Percentiles rank a stretch among this genome's conserved stretches.
phyloP scores from a whole-genome alignment of 768 basidiomycete species.

The Holtermannia corniformis region DNA sequence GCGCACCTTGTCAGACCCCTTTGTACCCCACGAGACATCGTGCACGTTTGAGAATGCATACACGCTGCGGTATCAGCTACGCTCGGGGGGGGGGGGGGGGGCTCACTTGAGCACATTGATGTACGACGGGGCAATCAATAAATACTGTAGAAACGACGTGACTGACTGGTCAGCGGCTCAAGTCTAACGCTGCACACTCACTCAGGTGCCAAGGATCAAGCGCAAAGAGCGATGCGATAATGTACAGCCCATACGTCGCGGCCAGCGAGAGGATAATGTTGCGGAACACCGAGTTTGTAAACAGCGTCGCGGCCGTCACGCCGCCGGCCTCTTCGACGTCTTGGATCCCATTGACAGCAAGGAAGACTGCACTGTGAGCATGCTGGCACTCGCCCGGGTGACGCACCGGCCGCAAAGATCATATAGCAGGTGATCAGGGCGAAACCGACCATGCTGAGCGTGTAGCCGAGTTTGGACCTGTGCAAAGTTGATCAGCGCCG shows the following conservation, averaged over 20 bases:
- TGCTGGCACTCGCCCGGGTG: constrained; percentile 10
- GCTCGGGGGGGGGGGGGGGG: constrained; percentile 48
- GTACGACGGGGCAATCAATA: constrained; percentile 74
- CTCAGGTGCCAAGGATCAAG: constrained; percentile 97
- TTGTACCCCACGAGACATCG: constrained; percentile 78
- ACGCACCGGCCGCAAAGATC: constrained; percentile 51
- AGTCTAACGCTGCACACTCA: constrained; percentile 9
- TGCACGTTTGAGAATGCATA: constrained; percentile 47
- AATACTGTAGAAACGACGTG: constrained; percentile 70
- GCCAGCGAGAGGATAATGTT: constrained; percentile 76
- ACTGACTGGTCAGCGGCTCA: constrained; percentile 37
- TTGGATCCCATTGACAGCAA: constrained; percentile 72
- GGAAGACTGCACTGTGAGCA: constrained; percentile 51
- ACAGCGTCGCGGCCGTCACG: constrained; percentile 53
- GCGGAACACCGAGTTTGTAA: constrained; percentile 61
- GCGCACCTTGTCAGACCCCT: constrained; percentile 86
- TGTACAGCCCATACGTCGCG: constrained; percentile 83
- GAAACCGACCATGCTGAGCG: constrained; percentile 74
- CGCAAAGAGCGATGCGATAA: constrained; percentile 65
- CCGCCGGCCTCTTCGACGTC: constrained; percentile 47
- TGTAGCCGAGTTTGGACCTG: constrained; percentile 69
- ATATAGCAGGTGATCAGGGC: constrained; percentile 90
- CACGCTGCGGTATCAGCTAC: constrained; percentile 46
- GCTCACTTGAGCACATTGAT: constrained; percentile 90
- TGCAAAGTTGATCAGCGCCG: background rate